Evolutionary conservation across 1,284 basidiomycete genomes (phyloP).

Genomic region (Crepidotus sp.): DNA sequence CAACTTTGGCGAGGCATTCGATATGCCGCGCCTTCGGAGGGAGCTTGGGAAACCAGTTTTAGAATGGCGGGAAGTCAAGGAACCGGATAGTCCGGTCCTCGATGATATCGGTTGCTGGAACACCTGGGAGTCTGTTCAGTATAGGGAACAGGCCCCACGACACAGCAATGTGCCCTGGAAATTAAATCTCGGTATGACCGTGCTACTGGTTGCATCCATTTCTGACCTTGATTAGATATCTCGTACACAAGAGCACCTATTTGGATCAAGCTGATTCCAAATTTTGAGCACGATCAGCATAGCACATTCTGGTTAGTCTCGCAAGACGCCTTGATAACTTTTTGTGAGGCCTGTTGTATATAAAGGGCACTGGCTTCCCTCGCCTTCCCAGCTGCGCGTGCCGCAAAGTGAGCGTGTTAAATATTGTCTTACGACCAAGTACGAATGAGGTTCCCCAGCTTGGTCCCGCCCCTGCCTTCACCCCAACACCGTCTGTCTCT

Average conservation of each 20-base stretch:
- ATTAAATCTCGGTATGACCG: conserved; percentile 43
- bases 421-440: too few species aligned
- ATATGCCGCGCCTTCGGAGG: conserved; percentile 36
- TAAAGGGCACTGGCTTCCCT: conserved; percentile 38
- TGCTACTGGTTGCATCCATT: neutral
- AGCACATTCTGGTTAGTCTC: conserved; percentile 34
- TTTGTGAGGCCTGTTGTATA: too few species aligned
- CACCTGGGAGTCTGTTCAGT: conserved; percentile 46
- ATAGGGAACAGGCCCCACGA: conserved; percentile 32
- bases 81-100: neutral
- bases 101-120: conserved; percentile 70
- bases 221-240: conserved; percentile 29
- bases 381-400: conserved; percentile 27
- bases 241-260: conserved; percentile 40
- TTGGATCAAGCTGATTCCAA: conserved; percentile 30
- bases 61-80: conserved; percentile 49
- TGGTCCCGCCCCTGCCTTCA: conserved; percentile 21
- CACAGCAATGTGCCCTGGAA: conserved; percentile 33
- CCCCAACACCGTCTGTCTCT: conserved; percentile 31
- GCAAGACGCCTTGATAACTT: too few species aligned
- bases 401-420: too few species aligned
- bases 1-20: conserved; percentile 44
- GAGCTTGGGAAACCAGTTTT: conserved; percentile 36
- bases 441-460: too few species aligned
- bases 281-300: conserved; percentile 29